Base-by-base conservation (phyloP, 2,329 filamentous ascomycete species). In the Aspergillus sp. region DNA sequence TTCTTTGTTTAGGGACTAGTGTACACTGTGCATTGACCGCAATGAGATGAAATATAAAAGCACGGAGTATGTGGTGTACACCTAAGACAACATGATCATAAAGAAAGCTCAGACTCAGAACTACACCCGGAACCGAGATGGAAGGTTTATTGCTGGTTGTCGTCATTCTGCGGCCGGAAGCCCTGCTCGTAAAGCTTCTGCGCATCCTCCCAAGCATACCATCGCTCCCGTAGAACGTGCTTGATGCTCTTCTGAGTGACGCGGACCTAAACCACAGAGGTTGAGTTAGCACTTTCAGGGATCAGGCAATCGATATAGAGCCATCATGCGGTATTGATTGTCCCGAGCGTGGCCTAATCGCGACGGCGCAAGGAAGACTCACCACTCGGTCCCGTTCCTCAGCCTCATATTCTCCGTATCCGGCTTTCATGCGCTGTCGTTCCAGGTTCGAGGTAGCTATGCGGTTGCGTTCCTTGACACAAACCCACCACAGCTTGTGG, bases 401-500 rank as follows among this genome's bases (percentile, higher is more conserved):
- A 39, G 78, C 74, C 71, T 94, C 87, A 40, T 72, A 73, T 28
- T 83, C 78, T 55, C 91, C 91, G 60, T 86, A 93, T 29, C 84
- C 82, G 42, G 87, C 75, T 54, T 83, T 75, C 46, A 86, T 63
- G 56, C 85, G 78, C 29, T 73, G 62, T 58, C 87, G 77, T 73
- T 94, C 88, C 48, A 76, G 68, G 45, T 76, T 75, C 56, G 85
- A 82, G 29, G 94, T 97, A n/a, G 81, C 77, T 57, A 97, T 80
- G 56, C 87, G 80, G 70, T 98, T 98, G 59, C 86, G 77, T 73
- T 98, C 93, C 72, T 87, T 89, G 50, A 85, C 79, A 65, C 93
- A 97, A 46, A 89, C 80, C 88, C 90, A 98, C 89, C 91, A 98
- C 61, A 98, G 76, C 51, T 77, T 75, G 68, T 97, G 90, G 58